These are phyloP conservation scores for Cardiospermum halicacabum DNA, from an alignment of 345 rosid genomes.

Conservation along the genomic window DNA sequence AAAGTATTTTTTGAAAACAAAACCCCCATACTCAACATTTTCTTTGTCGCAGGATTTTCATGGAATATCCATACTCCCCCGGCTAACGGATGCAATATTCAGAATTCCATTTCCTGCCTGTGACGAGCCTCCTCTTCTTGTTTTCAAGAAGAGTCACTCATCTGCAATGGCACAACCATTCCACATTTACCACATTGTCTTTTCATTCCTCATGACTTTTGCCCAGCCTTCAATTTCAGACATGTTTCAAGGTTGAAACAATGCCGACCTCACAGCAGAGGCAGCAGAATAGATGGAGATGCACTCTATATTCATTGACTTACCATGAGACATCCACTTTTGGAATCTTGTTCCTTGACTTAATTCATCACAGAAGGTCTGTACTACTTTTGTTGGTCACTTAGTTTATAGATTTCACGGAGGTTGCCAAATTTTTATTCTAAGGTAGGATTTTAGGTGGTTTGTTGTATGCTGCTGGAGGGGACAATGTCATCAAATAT, in stretches of 20 bases:
- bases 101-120: slow-evolving; percentile 53
- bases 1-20: slow-evolving; percentile 41
- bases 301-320: slow-evolving; percentile 61
- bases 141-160: slow-evolving; percentile 53
- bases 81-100: slow-evolving; percentile 64
- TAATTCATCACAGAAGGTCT: slow-evolving; percentile 81
- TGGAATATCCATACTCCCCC: slow-evolving; percentile 55
- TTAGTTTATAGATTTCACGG: slow-evolving; percentile 59
- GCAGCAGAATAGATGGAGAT: slow-evolving; percentile 58
- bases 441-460: slow-evolving; percentile 28
- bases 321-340: slow-evolving; percentile 71
- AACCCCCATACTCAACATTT: slow-evolving; percentile 84
- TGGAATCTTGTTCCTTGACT: slow-evolving; percentile 85
- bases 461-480: slow-evolving; percentile 23
- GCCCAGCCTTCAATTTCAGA: slow-evolving; percentile 62
- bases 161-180: slow-evolving; percentile 61
- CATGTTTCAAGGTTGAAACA: slow-evolving; percentile 64
- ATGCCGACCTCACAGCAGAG: slow-evolving; percentile 70
- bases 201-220: slow-evolving; percentile 69
- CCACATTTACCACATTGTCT: slow-evolving; percentile 59
- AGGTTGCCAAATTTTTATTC: slow-evolving; percentile 38
- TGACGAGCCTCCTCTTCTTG: slow-evolving; percentile 67
- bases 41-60: slow-evolving; percentile 89
- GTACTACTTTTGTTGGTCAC: slow-evolving; percentile 70
- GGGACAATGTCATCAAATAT: slow-evolving; percentile 19